A percentile compares a stretch with the other conserved stretches of the same genome.
Conservation (phyloP, 2,329 filamentous ascomycete genomes). For the Periconia sp. region DNA sequence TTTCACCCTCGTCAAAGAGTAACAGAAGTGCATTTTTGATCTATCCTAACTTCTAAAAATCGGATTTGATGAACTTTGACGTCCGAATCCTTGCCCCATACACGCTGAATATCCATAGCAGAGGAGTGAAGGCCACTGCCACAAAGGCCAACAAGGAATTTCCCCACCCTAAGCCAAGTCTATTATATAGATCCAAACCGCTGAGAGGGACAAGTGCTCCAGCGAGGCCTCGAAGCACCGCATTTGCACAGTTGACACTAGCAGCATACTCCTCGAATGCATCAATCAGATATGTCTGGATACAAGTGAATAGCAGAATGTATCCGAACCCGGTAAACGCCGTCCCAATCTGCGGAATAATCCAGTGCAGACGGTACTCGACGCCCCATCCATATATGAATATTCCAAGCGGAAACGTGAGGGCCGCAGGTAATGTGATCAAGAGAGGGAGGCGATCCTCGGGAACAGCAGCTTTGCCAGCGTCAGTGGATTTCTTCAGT, state of each 20-base stretch:
- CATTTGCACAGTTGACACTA: constrained; percentile 57
- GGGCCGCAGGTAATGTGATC: constrained; percentile 34
- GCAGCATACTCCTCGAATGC: constrained; percentile 42
- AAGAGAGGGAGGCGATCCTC: constrained; percentile 12
- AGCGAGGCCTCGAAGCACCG: constrained; percentile 54
- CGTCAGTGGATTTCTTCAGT: constrained; percentile 24
- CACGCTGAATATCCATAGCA: constrained; percentile 38
- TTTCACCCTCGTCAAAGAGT: too few species aligned
- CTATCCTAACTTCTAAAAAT: too few species aligned
- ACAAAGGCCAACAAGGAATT: constrained; percentile 55
- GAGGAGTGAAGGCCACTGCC: constrained; percentile 41
- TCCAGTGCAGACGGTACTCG: constrained; percentile 8
- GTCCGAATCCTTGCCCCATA: background rate
- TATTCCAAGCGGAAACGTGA: constrained; percentile 21
- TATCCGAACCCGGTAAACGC: constrained; percentile 37
- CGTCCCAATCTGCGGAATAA: constrained; percentile 52
- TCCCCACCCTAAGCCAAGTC: constrained; percentile 59
- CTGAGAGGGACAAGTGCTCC: constrained; percentile 59
- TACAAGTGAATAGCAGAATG: constrained; percentile 10
- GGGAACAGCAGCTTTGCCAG: constrained; percentile 53
- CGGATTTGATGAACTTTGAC: background rate
- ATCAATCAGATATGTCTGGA: constrained; percentile 63
- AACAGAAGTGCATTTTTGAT: too few species aligned
- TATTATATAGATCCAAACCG: constrained; percentile 55
- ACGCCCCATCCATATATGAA: constrained; percentile 15